A percentile compares a stretch with the other conserved stretches of the same genome.
Evolutionary conservation across 257 asterid genomes (phyloP).

Genomic region (Solanum lycopersicoides): DNA sequence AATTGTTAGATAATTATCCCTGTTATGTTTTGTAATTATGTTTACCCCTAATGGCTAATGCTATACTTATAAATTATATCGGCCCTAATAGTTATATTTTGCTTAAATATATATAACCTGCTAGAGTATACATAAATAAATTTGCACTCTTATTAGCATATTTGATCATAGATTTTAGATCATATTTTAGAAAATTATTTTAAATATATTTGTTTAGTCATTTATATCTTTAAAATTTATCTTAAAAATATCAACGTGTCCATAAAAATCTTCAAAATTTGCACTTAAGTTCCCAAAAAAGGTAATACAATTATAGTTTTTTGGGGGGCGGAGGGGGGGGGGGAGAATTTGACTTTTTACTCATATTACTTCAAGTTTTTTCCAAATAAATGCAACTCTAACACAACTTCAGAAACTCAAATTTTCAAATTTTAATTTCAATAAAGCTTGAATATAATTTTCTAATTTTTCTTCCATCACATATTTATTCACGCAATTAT

Average conservation of each 20-base stretch:
- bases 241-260: neutral
- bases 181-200: neutral
- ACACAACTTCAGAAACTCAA: neutral
- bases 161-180: neutral
- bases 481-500: neutral
- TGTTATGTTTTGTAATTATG: neutral
- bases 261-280: too few species aligned
- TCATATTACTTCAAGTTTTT: neutral
- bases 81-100: neutral
- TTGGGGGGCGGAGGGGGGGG: neutral
- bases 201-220: neutral
- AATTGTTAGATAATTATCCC: neutral
- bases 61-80: neutral
- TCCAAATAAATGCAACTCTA: neutral
- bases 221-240: neutral
- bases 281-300: neutral
- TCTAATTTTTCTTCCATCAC: neutral
- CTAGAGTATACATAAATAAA: neutral
- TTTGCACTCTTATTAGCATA: neutral
- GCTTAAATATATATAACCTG: neutral
- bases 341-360: neutral
- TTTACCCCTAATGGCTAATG: neutral
- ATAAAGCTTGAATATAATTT: neutral
- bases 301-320: neutral
- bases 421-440: neutral